Percentiles rank a stretch among this genome's conserved stretches.
phyloP scores from a whole-genome alignment of 495 filamentous ascomycete genomes.

The Letharia lupina region DNA sequence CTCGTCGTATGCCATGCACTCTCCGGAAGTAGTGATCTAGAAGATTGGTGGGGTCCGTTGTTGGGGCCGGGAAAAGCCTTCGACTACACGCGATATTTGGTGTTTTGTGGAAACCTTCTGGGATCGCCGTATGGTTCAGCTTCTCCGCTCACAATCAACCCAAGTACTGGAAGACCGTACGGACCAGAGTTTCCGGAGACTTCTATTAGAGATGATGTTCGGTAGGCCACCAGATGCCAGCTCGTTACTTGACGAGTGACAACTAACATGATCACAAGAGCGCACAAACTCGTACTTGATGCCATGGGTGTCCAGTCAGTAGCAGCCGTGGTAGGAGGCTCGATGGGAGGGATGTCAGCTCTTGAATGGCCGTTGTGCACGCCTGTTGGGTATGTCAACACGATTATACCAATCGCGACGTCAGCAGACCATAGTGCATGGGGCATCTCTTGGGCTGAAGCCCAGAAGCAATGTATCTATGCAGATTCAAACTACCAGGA shows the following conservation, averaged over 20 bases:
- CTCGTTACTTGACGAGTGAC: conserved; percentile 21
- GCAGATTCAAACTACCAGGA: conserved; percentile 95
- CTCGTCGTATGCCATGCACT: conserved; percentile 95
- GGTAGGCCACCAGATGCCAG: conserved; percentile 42
- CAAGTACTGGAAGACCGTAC: conserved; percentile 62
- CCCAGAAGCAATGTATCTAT: conserved; percentile 94
- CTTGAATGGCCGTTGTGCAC: conserved; percentile 94
- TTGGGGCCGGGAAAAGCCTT: conserved; percentile 84
- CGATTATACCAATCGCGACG: conserved; percentile 86
- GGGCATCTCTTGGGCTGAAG: conserved; percentile 97
- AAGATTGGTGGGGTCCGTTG: conserved; percentile 95
- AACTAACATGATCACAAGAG: conserved; percentile 44
- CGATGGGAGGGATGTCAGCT: conserved; percentile 94
- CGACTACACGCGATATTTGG: conserved; percentile 81
- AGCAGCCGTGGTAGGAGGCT: conserved; percentile 83
- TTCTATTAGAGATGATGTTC: conserved; percentile 88
- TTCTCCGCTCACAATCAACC: conserved; percentile 77
- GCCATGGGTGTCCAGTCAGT: conserved; percentile 80
- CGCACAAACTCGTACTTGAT: conserved; percentile 82
- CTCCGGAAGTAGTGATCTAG: conserved; percentile 88
- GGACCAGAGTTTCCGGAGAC: conserved; percentile 93
- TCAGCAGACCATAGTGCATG: conserved; percentile 90
- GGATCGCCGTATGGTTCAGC: conserved; percentile 93
- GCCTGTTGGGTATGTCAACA: conserved; percentile 72
- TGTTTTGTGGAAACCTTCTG: conserved; percentile 88